Evolutionary conservation across 352 stramenopile genomes (phyloP).

Genomic region (Pythium pyrilobum): DNA sequence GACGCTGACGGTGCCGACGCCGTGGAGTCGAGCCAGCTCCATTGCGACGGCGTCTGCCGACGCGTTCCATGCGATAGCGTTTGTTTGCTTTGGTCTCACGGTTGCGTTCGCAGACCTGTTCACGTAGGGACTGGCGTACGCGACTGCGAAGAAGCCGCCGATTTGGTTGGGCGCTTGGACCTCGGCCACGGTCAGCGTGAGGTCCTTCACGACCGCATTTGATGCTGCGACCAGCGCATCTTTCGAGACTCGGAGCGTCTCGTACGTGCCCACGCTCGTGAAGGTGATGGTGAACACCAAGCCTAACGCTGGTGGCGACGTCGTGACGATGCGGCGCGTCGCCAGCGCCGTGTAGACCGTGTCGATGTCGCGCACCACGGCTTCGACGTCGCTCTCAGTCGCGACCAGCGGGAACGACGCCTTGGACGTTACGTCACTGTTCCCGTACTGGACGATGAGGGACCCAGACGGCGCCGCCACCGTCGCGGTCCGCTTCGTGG

Average conservation of each 20-base stretch:
- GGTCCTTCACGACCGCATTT: neutral
- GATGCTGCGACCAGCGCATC: conserved; percentile 10
- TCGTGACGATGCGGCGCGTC: conserved; percentile 11
- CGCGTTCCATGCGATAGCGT: conserved; percentile 54
- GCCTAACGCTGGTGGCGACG: conserved; percentile 20
- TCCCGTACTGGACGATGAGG: conserved; percentile 44
- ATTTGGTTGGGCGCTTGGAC: conserved; percentile 37
- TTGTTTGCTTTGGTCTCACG: conserved; percentile 15
- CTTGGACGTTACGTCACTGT: neutral
- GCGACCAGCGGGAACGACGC: conserved; percentile 16
- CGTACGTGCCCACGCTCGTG: conserved; percentile 39
- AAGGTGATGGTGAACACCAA: conserved; percentile 54
- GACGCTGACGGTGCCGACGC: conserved; percentile 47
- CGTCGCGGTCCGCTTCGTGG: conserved; percentile 4
- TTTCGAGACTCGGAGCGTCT: conserved; percentile 20
- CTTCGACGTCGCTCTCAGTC: conserved; percentile 25
- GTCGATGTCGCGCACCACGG: conserved; percentile 23
- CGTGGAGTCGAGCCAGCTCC: conserved; percentile 39
- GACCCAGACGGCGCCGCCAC: conserved; percentile 28
- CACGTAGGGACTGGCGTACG: conserved; percentile 32
- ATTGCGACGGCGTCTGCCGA: conserved; percentile 17
- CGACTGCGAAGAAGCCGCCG: conserved; percentile 38
- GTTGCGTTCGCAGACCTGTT: conserved; percentile 31
- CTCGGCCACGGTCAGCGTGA: conserved; percentile 20
- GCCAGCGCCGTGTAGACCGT: conserved; percentile 32